Evolutionary conservation across 2,329 filamentous ascomycete species (phyloP), one percentile per base, ranked within the genome.

Genomic region (Ciborinia camelliae): DNA sequence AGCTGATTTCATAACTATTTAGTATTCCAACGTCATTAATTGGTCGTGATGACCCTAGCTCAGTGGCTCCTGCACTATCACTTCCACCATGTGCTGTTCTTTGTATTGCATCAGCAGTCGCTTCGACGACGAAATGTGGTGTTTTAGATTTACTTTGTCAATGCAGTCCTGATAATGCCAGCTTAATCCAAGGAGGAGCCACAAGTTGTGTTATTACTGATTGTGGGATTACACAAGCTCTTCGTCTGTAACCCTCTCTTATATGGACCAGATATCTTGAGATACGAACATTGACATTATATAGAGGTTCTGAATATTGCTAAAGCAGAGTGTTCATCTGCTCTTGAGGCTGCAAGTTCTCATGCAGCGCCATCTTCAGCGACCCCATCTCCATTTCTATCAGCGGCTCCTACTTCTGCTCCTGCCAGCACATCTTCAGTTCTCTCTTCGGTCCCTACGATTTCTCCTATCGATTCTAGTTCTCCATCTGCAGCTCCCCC

Each of bases 71-170:
- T 8, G 41, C 28, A 5, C 15, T 28, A 28, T 37, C 47, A 30
- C 18, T 61, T 20, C 58, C 58, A 15, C 37, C 58, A 51, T 39
- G 58, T 61, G 58, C 45, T 52, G n/a, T 61, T 14, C 23, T 23
- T 20, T 61, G 58, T 14, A 50, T 61, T 28, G 30, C 20, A 28
- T n/a, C 32, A 14, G 35, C 58, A 52, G 45, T 50, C 14, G 20
- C 30, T 10, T 20, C 10, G 2, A 32, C 15, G 18, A 61, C 32
- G 1, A 53, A 1, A 2, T 61, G 45, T 53, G 32, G 15, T 15
- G 3, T 18, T 1, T 8, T 20, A 10, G 45, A 61, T n/a, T 28
- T 61, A n/a, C 32, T 8, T 15, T 61, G 45, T 48, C 43, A 39
- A 12, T 61, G 58, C 53, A 15, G 41, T 28, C 32, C 55, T 18